Conservation (phyloP, 2,329 filamentous ascomycete species). For the Chlorencoelia australis region DNA sequence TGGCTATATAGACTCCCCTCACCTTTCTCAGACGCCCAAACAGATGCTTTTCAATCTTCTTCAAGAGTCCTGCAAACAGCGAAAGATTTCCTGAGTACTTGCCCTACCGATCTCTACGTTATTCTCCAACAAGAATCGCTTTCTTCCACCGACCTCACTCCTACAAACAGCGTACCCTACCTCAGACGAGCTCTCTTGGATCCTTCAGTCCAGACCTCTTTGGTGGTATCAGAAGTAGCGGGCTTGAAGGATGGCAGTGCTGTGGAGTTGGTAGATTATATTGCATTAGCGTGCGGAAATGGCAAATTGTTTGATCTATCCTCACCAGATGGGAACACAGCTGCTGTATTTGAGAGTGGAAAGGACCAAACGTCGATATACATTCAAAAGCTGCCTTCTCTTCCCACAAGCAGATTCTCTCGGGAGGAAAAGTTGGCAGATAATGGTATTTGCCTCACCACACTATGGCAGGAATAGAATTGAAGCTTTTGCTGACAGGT, state of each 20-base stretch:
- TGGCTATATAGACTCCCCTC: background rate
- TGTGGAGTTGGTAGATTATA: conserved; percentile 34
- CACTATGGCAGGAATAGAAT: too few relatives aligned
- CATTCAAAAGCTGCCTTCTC: too few relatives aligned
- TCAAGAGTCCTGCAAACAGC: conserved; percentile 14
- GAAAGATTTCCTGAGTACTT: conserved; percentile 46
- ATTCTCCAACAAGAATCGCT: conserved; percentile 70
- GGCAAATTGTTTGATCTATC: too few relatives aligned
- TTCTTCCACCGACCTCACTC: conserved; percentile 56
- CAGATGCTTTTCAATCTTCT: conserved; percentile 19
- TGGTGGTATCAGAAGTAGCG: conserved; percentile 46
- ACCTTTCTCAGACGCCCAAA: too few relatives aligned
- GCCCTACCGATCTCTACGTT: conserved; percentile 67
- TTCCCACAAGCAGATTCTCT: too few relatives aligned
- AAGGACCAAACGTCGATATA: too few relatives aligned
- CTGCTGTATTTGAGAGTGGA: too few relatives aligned
- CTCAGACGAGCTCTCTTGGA: conserved; percentile 27
- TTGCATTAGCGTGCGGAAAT: conserved; percentile 38
- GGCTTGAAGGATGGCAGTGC: conserved; percentile 34
- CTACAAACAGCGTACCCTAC: conserved; percentile 39
- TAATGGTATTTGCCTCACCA: too few relatives aligned
- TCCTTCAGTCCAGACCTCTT: conserved; percentile 11
- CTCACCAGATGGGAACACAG: too few relatives aligned
- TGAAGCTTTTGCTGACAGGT: too few relatives aligned
- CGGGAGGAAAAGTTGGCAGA: conserved; percentile 35